phyloP scores from a whole-genome alignment of 176 grass and related monocot genomes.

The Aechmea fasciata region DNA sequence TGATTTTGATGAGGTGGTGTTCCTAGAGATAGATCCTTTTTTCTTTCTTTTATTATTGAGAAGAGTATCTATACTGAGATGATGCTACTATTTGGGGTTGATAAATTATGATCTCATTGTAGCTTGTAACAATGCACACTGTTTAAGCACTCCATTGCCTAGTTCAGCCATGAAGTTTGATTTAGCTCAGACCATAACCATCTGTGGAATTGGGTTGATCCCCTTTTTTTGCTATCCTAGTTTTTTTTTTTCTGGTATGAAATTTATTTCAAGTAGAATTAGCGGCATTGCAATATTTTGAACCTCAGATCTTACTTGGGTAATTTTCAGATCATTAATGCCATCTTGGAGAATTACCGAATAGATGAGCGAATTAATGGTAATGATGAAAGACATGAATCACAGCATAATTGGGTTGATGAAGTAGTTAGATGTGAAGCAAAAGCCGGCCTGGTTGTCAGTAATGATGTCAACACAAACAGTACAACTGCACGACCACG shows the following conservation, averaged over 20 bases:
- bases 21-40: not conserved
- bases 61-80: not conserved
- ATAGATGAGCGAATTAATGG: slow-evolving; percentile 30
- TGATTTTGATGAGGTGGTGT: slow-evolving; percentile 71
- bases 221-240: too few species aligned
- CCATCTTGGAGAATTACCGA: slow-evolving; percentile 74
- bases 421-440: slow-evolving; percentile 85
- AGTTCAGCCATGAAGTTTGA: not conserved
- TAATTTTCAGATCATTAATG: slow-evolving; percentile 72
- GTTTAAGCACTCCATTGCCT: not conserved
- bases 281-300: not conserved
- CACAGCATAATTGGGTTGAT: slow-evolving; percentile 96
- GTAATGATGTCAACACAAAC: slow-evolving; percentile 49
- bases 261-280: not conserved
- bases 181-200: too few species aligned
- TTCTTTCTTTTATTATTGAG: not conserved
- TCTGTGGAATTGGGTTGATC: too few species aligned
- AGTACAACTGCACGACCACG: slow-evolving; percentile 25
- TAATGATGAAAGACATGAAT: slow-evolving; percentile 42
- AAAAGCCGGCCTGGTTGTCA: slow-evolving; percentile 50
- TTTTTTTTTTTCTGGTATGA: not conserved
- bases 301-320: slow-evolving; percentile 18
- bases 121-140: not conserved
- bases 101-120: not conserved
- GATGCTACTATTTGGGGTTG: not conserved